These are phyloP conservation scores for Boechera divaricarpa DNA, from an alignment of 345 rosid genomes.

Conservation along the genomic window DNA sequence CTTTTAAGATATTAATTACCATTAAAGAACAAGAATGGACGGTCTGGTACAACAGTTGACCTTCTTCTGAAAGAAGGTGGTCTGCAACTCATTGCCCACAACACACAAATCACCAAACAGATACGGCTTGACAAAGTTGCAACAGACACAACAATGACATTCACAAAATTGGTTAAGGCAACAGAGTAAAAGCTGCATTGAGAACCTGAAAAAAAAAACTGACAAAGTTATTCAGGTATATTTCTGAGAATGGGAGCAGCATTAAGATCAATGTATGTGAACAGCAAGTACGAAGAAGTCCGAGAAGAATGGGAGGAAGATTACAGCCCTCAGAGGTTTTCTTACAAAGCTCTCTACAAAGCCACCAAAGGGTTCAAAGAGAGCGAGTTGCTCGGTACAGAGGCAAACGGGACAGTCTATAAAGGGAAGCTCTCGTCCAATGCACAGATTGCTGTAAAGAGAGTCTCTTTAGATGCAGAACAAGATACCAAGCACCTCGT, in stretches of 20 bases:
- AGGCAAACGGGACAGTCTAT: constrained; percentile 68
- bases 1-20: constrained; percentile 22
- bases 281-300: constrained; percentile 61
- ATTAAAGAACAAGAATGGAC: constrained; percentile 39
- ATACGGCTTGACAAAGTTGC: constrained; percentile 29
- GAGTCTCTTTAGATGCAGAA: constrained; percentile 51
- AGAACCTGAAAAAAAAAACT: constrained; percentile 13
- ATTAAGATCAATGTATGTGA: constrained; percentile 45
- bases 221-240: background rate
- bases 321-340: constrained; percentile 63
- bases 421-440: constrained; percentile 57
- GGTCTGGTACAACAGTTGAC: constrained; percentile 46
- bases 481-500: constrained; percentile 61
- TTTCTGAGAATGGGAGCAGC: constrained; percentile 45
- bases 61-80: constrained; percentile 40
- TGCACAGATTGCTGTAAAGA: constrained; percentile 63
- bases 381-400: constrained; percentile 55
- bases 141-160: constrained; percentile 27
- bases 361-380: constrained; percentile 74
- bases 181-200: constrained; percentile 30
- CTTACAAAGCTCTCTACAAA: constrained; percentile 58
- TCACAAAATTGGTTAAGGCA: constrained; percentile 25
- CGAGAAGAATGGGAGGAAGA: constrained; percentile 74
- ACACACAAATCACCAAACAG: constrained; percentile 30
- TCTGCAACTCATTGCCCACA: constrained; percentile 45